phyloP scores from a whole-genome alignment of 805 yeast species.

The Isabelozyma rhagii region DNA sequence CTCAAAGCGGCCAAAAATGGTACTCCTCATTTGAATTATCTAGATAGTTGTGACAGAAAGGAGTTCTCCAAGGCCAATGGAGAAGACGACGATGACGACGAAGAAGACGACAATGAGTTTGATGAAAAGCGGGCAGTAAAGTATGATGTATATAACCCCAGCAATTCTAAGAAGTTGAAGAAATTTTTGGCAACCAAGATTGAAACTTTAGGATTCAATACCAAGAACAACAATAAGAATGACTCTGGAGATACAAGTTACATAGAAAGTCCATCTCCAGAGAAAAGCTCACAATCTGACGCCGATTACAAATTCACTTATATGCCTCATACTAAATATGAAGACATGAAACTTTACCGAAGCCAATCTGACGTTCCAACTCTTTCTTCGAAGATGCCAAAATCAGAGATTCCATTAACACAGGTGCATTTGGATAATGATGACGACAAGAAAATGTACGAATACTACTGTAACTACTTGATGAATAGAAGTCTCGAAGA shows the following conservation, averaged over 20 bases:
- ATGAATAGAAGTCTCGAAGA: neutral
- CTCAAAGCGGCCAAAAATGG: slow-evolving; percentile 7
- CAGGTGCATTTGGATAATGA: neutral
- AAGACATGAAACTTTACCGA: slow-evolving; percentile 8
- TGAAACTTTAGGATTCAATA: slow-evolving; percentile 17
- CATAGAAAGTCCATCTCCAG: neutral
- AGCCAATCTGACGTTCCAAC: slow-evolving; percentile 7
- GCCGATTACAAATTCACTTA: neutral
- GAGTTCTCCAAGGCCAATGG: neutral
- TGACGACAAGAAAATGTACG: slow-evolving; percentile 12
- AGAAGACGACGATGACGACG: neutral
- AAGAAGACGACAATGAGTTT: neutral
- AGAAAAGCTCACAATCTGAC: neutral
- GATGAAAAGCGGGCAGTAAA: neutral
- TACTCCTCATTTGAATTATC: slow-evolving; percentile 8
- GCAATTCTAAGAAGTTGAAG: slow-evolving; percentile 18
- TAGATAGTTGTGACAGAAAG: slow-evolving; percentile 5
- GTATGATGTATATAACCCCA: slow-evolving; percentile 1
- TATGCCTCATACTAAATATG: slow-evolving; percentile 1
- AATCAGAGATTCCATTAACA: neutral
- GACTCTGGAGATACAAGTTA: neutral
- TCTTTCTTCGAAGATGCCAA: neutral
- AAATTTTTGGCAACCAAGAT: slow-evolving; percentile 20
- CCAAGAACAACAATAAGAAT: neutral
- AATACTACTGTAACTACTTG: slow-evolving; percentile 7